Evolutionary conservation across 352 stramenopile species (phyloP), one percentile per base, ranked within the genome.

Genomic region (Phytophthora pini): DNA sequence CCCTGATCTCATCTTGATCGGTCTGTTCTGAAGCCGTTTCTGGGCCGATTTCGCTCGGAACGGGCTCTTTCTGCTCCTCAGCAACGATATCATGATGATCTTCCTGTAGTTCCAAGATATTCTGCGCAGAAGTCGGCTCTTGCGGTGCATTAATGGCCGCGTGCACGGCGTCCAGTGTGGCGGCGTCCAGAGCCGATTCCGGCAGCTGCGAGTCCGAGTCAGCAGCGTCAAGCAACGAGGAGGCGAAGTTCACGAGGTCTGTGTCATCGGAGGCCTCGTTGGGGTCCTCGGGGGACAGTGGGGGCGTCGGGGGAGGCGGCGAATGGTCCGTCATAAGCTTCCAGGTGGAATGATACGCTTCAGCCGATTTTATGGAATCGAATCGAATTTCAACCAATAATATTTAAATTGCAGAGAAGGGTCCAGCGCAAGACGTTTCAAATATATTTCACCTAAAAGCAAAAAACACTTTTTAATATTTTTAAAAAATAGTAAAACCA

Each of bases 181-280:
- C 68, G n/a, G 65, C 60, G 13, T 80, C 69, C 26, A 80, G 62
- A 12, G 72, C 44, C 47, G 63, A 46, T 49, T 67, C 56, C 13
- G 64, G 48, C 38, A 71, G 55, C 40, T 69, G 39, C 27, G 70
- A 51, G 41, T 78, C 70, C 1, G 24, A 45, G 11, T 70, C 70
- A 1, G 77, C 70, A 11, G 80, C 71, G 7, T 70, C 68, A 22
- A 89, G 68, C 27, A 89, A 50, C 3, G 64, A 74, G 3, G 65
- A 74, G 7, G 77, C 72, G 34, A 89, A 77, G 44, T 70, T 32
- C 26, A 64, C 72, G 17, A 88, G 72, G 13, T 87, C 64, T 26
- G 61, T 67, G 65, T 89, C 68, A 6, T 57, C 70, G 34, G 65
- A 41, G 4, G 9, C 44, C 48, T 53, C 61, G 11, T 36, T 36